A percentile compares a stretch with the other conserved stretches of the same genome.
These are phyloP conservation scores for Pseudoscleropodium purum DNA, from an alignment of 225 moss, liverwort and hornwort genomes.

Conservation along the genomic window DNA sequence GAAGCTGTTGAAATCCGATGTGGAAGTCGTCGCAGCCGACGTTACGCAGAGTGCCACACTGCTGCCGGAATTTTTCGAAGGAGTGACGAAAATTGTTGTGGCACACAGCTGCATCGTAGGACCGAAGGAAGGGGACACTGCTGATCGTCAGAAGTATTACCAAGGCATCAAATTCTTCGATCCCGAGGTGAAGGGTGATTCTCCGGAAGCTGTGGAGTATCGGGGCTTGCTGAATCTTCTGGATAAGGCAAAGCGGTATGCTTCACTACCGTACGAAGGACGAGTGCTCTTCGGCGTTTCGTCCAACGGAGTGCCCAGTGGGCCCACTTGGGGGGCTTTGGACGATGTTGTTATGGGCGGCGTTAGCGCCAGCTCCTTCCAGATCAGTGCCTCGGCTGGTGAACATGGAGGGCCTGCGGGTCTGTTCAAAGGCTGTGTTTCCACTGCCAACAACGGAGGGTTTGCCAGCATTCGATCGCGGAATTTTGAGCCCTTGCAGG, in stretches of 20 bases:
- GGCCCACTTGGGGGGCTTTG: conserved; percentile 87
- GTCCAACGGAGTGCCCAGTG: conserved; percentile 50
- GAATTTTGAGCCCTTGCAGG: conserved; percentile 55
- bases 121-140: conserved; percentile 86
- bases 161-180: conserved; percentile 94
- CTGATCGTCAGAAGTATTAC: conserved; percentile 79
- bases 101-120: conserved; percentile 49
- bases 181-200: conserved; percentile 88
- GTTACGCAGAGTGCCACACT: conserved; percentile 75
- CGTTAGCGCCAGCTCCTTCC: conserved; percentile 77
- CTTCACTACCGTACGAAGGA: conserved; percentile 4
- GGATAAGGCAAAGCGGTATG: conserved; percentile 52
- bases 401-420: conserved; percentile 64
- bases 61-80: conserved; percentile 75
- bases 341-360: conserved; percentile 99
- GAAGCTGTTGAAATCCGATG: conserved; percentile 44
- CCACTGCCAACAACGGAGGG: conserved; percentile 77
- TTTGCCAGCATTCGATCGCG: conserved; percentile 68
- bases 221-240: conserved; percentile 66
- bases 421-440: conserved; percentile 68
- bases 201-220: conserved; percentile 79
- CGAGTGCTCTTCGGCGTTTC: conserved; percentile 53
- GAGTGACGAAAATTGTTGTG: conserved; percentile 64
- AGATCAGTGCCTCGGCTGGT: conserved; percentile 47
- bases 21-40: conserved; percentile 70